Conservation (phyloP, 192 early-diverging fungal species). For the Coemansia sp. region DNA sequence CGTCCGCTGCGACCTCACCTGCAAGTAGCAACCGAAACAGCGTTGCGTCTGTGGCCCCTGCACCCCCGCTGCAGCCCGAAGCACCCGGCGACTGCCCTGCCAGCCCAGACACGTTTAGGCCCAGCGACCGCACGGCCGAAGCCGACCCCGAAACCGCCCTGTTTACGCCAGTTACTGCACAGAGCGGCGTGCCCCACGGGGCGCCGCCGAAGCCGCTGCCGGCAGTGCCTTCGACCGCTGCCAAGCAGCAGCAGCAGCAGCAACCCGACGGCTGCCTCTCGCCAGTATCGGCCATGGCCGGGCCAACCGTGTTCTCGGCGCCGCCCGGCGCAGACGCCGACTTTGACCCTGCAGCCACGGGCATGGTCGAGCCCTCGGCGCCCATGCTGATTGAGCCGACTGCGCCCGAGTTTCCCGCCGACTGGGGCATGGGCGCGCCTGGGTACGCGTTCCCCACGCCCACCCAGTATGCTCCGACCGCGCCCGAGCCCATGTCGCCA, state of each 20-base stretch:
- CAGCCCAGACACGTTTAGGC: background rate
- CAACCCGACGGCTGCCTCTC: constrained; percentile 3
- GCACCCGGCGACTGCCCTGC: background rate
- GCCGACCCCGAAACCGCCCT: background rate
- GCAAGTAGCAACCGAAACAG: constrained; percentile 1
- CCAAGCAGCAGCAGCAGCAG: background rate
- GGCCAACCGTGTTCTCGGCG: constrained; percentile 32
- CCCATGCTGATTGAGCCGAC: constrained; percentile 40
- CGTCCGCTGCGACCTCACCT: background rate
- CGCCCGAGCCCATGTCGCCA: constrained; percentile 1
- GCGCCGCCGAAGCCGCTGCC: background rate
- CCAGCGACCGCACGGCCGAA: background rate
- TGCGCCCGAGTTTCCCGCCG: constrained; percentile 40
- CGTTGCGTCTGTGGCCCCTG: background rate
- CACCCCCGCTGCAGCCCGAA: background rate
- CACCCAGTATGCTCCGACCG: constrained; percentile 15
- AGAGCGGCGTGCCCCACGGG: background rate
- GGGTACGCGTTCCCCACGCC: constrained; percentile 33
- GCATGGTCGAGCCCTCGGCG: constrained; percentile 40
- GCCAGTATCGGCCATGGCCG: constrained; percentile 9
- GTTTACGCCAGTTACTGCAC: constrained; percentile 3
- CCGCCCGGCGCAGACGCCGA: constrained; percentile 21
- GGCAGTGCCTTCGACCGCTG: background rate
- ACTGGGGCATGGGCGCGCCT: constrained; percentile 20
- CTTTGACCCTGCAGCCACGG: background rate